phyloP scores from a whole-genome alignment of 257 asterid genomes.

The Galeopsis tetrahit region DNA sequence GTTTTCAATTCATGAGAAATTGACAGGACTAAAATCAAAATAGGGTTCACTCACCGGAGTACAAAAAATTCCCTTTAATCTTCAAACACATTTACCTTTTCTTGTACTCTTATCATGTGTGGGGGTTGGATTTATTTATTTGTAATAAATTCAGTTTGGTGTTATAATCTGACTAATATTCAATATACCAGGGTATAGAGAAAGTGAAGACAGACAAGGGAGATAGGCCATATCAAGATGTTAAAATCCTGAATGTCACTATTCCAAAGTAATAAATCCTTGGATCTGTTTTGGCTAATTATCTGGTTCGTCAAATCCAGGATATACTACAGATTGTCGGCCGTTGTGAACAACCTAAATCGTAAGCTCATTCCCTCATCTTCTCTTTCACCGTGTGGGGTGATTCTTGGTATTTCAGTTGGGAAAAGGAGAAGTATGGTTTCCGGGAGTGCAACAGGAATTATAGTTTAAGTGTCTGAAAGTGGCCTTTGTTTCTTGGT shows the following conservation, averaged over 20 bases:
- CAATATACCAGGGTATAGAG: constrained; percentile 71
- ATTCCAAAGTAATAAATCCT: constrained; percentile 61
- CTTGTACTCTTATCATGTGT: background rate
- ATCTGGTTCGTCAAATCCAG: constrained; percentile 9
- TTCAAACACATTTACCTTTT: background rate
- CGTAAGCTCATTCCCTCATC: background rate
- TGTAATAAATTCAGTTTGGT: background rate
- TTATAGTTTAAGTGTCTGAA: background rate
- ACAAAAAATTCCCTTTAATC: background rate
- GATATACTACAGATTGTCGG: background rate
- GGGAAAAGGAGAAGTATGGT: background rate
- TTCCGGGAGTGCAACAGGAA: background rate
- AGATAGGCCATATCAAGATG: constrained; percentile 93
- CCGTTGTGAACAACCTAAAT: background rate
- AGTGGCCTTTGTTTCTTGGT: background rate
- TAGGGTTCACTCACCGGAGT: too few relatives aligned
- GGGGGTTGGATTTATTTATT: background rate
- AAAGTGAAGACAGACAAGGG: constrained; percentile 91
- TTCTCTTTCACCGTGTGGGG: background rate
- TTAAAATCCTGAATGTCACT: constrained; percentile 88
- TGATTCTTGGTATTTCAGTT: background rate
- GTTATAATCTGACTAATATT: background rate
- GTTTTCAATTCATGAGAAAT: too few relatives aligned
- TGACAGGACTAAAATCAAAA: too few relatives aligned
- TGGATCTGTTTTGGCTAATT: background rate